Percentiles rank a stretch among this genome's conserved stretches.
Conservation (phyloP, 257 asterid species). For the Rhazya stricta region DNA sequence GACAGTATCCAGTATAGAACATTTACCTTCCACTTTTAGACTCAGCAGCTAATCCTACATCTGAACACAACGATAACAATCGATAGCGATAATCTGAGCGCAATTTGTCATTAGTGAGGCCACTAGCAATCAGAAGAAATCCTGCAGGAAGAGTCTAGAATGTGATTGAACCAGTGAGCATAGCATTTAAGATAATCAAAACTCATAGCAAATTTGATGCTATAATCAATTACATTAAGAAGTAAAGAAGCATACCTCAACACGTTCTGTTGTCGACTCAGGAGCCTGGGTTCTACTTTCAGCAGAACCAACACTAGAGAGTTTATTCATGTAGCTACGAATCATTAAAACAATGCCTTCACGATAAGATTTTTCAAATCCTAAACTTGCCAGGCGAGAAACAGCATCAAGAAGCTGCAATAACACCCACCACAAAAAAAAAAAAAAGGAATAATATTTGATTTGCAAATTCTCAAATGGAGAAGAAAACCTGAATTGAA, state of each 20-base stretch:
- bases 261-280: constrained; percentile 93
- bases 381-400: constrained; percentile 98
- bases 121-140: constrained; percentile 76
- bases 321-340: constrained; percentile 88
- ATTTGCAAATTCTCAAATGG: constrained; percentile 7
- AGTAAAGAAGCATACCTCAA: constrained; percentile 58
- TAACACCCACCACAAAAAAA: constrained; percentile 60
- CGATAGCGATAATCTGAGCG: constrained; percentile 95
- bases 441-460: constrained; percentile 25
- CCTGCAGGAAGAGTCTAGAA: constrained; percentile 99
- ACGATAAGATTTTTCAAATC: constrained; percentile 94
- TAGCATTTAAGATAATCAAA: constrained; percentile 28
- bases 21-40: constrained; percentile 83
- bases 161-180: constrained; percentile 75
- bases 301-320: constrained; percentile 76
- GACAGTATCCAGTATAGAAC: constrained; percentile 14
- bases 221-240: constrained; percentile 11
- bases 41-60: constrained; percentile 98
- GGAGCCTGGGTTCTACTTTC: constrained; percentile 77
- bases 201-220: constrained; percentile 18
- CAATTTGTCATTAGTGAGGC: constrained; percentile 60
- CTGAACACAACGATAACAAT: constrained; percentile 93
- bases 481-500: constrained; percentile 8
- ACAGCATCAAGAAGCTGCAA: constrained; percentile 99
- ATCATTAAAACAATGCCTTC: constrained; percentile 92